phyloP scores from a whole-genome alignment of 2,329 filamentous ascomycete genomes.

The Dactylella cylindrospora region DNA sequence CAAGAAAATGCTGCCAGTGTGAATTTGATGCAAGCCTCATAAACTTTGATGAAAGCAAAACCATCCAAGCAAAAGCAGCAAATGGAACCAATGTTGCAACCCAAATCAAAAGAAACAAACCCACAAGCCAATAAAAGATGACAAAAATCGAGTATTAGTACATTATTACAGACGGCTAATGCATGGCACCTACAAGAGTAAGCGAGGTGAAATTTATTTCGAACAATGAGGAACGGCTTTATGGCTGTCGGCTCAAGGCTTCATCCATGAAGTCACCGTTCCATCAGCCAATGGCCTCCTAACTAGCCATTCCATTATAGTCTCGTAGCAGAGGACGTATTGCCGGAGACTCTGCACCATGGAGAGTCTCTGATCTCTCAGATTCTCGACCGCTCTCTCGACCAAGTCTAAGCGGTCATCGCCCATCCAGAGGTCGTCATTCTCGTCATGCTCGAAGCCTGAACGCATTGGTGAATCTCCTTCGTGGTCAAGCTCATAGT shows the following conservation, averaged over 20 bases:
- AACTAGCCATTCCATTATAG: conserved; percentile 80
- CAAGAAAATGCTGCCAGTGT: conserved; percentile 15
- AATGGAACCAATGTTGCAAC: no score
- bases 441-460: conserved; percentile 47
- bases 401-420: conserved; percentile 75
- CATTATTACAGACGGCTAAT: conserved; percentile 38
- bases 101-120: neutral
- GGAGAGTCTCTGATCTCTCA: conserved; percentile 81
- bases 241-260: conserved; percentile 15
- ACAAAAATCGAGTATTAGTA: conserved; percentile 20
- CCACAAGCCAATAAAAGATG: conserved; percentile 1
- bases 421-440: conserved; percentile 66
- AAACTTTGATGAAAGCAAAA: conserved; percentile 1
- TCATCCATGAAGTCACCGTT: conserved; percentile 32
- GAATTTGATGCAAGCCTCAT: conserved; percentile 9
- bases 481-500: conserved; percentile 49
- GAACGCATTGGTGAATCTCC: conserved; percentile 46
- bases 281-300: conserved; percentile 35
- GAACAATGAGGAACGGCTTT: neutral
- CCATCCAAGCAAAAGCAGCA: neutral
- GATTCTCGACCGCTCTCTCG: conserved; percentile 84
- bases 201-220: no score
- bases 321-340: conserved; percentile 96
- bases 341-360: conserved; percentile 96
- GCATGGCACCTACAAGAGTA: conserved; percentile 13